Evolutionary conservation across 2,329 filamentous ascomycete species (phyloP).

Genomic region (Diaporthe capsici): DNA sequence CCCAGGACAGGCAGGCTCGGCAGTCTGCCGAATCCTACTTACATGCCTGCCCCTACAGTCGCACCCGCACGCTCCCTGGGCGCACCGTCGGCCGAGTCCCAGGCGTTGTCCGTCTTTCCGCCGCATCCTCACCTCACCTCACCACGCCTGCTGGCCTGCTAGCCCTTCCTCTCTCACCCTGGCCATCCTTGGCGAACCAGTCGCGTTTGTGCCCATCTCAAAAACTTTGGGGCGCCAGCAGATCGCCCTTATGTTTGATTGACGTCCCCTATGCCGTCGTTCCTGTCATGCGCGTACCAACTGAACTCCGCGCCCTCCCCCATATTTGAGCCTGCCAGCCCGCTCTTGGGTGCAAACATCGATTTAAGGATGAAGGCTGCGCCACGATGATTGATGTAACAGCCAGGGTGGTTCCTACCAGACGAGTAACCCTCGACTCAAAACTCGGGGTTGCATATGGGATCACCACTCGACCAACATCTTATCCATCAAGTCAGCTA

Average conservation of each 20-base stretch:
- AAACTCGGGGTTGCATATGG: not conserved
- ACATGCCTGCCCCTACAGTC: constrained; percentile 11
- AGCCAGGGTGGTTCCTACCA: constrained; percentile 24
- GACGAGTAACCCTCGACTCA: not conserved
- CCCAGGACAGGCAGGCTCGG: constrained; percentile 25
- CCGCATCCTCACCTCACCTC: constrained; percentile 19
- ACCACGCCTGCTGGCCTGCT: not conserved
- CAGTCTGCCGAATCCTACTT: constrained; percentile 27
- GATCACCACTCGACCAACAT: constrained; percentile 13
- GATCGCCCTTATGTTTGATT: constrained; percentile 16
- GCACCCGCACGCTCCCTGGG: constrained; percentile 1
- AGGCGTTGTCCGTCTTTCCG: constrained; percentile 7
- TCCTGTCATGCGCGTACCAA: not conserved
- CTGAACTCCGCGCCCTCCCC: not conserved
- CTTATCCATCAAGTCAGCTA: constrained; percentile 6
- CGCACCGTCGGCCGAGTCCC: constrained; percentile 28
- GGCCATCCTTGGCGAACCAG: not conserved
- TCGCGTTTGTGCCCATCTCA: not conserved
- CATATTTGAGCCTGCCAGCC: constrained; percentile 16
- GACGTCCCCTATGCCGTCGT: constrained; percentile 11
- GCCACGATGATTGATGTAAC: constrained; percentile 11
- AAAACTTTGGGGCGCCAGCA: not conserved
- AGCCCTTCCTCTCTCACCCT: constrained; percentile 1
- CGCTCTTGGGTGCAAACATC: not conserved
- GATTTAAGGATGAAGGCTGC: constrained; percentile 15